phyloP scores from a whole-genome alignment of 495 filamentous ascomycete genomes.

The Alectoria sarmentosa region DNA sequence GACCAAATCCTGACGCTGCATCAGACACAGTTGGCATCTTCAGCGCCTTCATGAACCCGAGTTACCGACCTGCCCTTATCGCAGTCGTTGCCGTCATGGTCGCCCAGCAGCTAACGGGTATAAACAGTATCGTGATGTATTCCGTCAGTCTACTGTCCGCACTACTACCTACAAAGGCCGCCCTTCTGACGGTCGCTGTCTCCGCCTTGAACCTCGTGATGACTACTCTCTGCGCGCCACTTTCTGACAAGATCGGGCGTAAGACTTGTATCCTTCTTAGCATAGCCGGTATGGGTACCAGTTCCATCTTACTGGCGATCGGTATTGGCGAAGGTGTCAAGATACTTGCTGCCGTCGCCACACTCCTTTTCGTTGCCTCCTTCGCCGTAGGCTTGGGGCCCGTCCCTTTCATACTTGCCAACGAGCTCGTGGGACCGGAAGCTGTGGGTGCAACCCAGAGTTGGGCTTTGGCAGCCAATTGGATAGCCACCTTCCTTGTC shows the following conservation, averaged over 20 bases:
- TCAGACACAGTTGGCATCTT: constrained; percentile 55
- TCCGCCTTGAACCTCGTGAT: constrained; percentile 79
- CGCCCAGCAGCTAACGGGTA: constrained; percentile 83
- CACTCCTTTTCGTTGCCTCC: constrained; percentile 75
- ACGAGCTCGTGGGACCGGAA: constrained; percentile 79
- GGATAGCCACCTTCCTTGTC: constrained; percentile 84
- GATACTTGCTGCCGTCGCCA: constrained; percentile 68
- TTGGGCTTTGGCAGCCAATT: constrained; percentile 78
- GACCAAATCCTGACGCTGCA: constrained; percentile 28
- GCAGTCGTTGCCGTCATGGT: constrained; percentile 89
- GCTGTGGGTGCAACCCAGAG: constrained; percentile 86
- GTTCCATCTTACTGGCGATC: constrained; percentile 64
- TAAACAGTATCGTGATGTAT: constrained; percentile 98
- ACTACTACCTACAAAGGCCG: constrained; percentile 69
- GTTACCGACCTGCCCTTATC: constrained; percentile 68
- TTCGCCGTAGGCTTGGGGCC: constrained; percentile 92
- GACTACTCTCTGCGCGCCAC: constrained; percentile 69
- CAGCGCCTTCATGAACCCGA: constrained; percentile 53
- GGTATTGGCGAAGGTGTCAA: constrained; percentile 64
- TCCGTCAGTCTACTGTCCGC: constrained; percentile 77
- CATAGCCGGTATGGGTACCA: constrained; percentile 74
- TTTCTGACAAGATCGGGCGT: constrained; percentile 80
- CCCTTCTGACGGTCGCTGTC: constrained; percentile 73
- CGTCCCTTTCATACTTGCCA: constrained; percentile 87
- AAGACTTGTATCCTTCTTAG: constrained; percentile 74